Base-by-base conservation (phyloP, 148 eudicot species). In the Drosera capensis region DNA sequence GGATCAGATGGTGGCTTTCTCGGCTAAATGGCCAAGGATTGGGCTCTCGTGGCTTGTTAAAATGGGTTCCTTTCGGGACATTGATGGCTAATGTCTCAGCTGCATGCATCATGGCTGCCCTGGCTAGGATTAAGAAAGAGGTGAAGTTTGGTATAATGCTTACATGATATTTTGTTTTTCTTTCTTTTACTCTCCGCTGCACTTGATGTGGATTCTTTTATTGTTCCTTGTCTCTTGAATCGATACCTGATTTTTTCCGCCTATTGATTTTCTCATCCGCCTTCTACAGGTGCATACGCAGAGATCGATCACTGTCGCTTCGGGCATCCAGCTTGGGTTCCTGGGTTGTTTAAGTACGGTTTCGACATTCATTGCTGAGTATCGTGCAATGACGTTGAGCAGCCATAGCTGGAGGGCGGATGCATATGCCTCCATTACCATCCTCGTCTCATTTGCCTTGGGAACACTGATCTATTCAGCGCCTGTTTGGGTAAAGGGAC, bases 51-150 rank as follows among this genome's bases (percentile, higher is more conserved):
- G 68, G 67, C 39, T 20, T 9, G 25, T 51, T 68, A 43, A 80
- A 71, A 59, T 84, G 93, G 99, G 25, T 90, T 30, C 99, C 99
- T 14, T 78, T 90, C 19, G 95, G 95, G 31, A 90, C 99, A 52
- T 60, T 90, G 40, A 42, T 59, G 18, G 99, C 95, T 56, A 84
- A 90, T 60, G 87, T 90, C 23, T 54, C 71, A 2, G 95, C 99
- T 12, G 93, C 85, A 15, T 78, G 95, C 34, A 43, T 78, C 17
- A 84, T 90, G 99, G 93, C 99, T 29, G 85, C 78, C 5, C 78
- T 90, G n/a, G 93, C 93, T 25, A 69, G 69, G 2, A 3, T 73
- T 1, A 75, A 75, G 66, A 71, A 70, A 69, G 75, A 61, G 62
- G 99, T 87, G 57, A 51, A 64, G 2, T 45, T 20, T 45, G 9